Conservation (phyloP, 2,329 filamentous ascomycete genomes). For the Alternaria angustiovoidea region DNA sequence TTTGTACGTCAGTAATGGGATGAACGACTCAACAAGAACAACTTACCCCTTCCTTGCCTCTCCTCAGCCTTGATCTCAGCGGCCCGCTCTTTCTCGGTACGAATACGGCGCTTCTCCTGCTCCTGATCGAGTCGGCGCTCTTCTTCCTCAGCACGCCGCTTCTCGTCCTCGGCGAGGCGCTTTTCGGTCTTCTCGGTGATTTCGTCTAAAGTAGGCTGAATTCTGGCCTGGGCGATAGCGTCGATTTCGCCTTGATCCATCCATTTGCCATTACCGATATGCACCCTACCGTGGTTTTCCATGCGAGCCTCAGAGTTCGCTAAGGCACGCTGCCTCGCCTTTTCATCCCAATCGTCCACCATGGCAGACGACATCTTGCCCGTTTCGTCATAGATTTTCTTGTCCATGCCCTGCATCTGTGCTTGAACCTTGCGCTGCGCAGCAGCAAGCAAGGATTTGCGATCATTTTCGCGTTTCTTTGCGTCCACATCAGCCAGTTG, state of each 20-base stretch:
- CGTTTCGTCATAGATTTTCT: conserved; percentile 78
- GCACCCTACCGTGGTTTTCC: conserved; percentile 64
- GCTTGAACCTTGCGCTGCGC: conserved; percentile 88
- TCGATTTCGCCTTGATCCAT: conserved; percentile 82
- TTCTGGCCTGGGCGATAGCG: conserved; percentile 75
- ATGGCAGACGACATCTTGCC: conserved; percentile 75
- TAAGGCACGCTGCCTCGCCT: conserved; percentile 74
- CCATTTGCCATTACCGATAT: conserved; percentile 82
- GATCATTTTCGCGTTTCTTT: conserved; percentile 77
- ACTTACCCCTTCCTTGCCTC: conserved; percentile 65
- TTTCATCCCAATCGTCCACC: conserved; percentile 79
- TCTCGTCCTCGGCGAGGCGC: conserved; percentile 73
- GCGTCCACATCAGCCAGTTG: conserved; percentile 73
- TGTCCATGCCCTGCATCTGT: conserved; percentile 80
- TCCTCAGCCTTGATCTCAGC: conserved; percentile 57
- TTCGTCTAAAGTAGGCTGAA: conserved; percentile 85
- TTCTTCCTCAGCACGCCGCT: conserved; percentile 70
- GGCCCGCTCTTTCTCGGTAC: conserved; percentile 61
- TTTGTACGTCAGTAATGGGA: conserved; percentile 39
- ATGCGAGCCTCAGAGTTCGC: conserved; percentile 69
- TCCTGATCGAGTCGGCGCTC: conserved; percentile 71
- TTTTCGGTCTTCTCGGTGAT: conserved; percentile 80
- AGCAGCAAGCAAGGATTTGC: conserved; percentile 75
- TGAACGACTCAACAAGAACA: not conserved
- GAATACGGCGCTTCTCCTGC: conserved; percentile 67